Evolutionary conservation across 179 eudicot genomes (phyloP).

Genomic region (Gypsophila paniculata): DNA sequence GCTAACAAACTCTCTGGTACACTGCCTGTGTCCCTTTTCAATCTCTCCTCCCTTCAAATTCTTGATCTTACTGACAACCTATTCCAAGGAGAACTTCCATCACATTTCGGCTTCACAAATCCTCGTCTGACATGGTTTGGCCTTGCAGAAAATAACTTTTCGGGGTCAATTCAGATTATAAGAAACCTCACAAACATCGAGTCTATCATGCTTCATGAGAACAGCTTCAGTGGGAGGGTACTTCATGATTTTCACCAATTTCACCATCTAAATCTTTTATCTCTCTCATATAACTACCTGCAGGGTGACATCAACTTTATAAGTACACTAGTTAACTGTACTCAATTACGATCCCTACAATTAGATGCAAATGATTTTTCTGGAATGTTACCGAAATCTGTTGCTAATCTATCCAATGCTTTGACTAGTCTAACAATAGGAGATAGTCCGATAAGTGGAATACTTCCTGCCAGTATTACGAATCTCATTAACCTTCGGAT

Average conservation of each 20-base stretch:
- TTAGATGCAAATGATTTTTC: slow-evolving; percentile 9
- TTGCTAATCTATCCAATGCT: slow-evolving; percentile 11
- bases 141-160: slow-evolving; percentile 9
- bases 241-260: background rate
- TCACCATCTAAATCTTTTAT: background rate
- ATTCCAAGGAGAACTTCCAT: slow-evolving; percentile 26
- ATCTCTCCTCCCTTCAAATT: slow-evolving; percentile 13
- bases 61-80: slow-evolving; percentile 5
- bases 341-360: background rate
- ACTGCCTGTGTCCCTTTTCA: slow-evolving; percentile 17
- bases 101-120: background rate
- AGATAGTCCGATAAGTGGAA: slow-evolving; percentile 6
- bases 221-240: slow-evolving; percentile 16
- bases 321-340: slow-evolving; percentile 4
- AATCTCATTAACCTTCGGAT: slow-evolving; percentile 13
- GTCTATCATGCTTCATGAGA: background rate
- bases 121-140: slow-evolving; percentile 3
- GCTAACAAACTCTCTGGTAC: slow-evolving; percentile 21
- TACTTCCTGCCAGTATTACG: slow-evolving; percentile 9
- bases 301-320: slow-evolving; percentile 25
- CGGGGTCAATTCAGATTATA: slow-evolving; percentile 19
- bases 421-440: background rate
- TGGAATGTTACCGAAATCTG: slow-evolving; percentile 4
- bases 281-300: background rate
- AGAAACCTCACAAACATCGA: slow-evolving; percentile 15